Conservation (phyloP, 2,329 filamentous ascomycete species). For the Aspergillus udagawae region DNA sequence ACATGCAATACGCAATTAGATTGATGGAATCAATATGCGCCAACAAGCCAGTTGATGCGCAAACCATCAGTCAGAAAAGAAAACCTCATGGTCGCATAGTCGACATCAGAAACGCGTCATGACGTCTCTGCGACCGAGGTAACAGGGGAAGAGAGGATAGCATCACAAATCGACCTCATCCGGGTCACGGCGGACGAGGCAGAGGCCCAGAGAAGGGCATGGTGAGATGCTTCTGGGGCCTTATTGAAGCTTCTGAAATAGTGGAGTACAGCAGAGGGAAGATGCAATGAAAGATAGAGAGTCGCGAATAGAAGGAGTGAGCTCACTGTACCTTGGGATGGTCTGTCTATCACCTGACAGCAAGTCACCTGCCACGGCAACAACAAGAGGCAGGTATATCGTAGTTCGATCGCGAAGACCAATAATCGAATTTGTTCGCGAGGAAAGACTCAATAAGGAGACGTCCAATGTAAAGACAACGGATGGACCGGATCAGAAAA, state of each 20-base stretch:
- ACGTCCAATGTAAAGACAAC: constrained; percentile 6
- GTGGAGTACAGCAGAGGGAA: constrained; percentile 12
- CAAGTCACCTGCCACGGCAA: constrained; percentile 42
- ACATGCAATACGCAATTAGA: constrained; percentile 7
- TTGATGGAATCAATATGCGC: constrained; percentile 10
- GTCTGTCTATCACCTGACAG: constrained; percentile 42
- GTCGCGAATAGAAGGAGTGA: constrained; percentile 17
- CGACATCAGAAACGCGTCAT: constrained; percentile 26
- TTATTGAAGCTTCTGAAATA: constrained; percentile 9
- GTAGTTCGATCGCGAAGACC: constrained; percentile 22
- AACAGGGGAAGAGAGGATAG: constrained; percentile 17
- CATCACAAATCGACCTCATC: constrained; percentile 9
- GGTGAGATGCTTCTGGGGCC: background rate
- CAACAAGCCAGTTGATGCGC: background rate
- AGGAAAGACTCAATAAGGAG: constrained; percentile 12
- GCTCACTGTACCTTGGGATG: constrained; percentile 34
- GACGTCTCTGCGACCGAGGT: constrained; percentile 22
- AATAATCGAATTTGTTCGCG: constrained; percentile 14
- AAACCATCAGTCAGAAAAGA: background rate
- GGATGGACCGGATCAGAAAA: constrained; percentile 14
- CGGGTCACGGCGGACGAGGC: constrained; percentile 9
- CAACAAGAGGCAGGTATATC: constrained; percentile 31
- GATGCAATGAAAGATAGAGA: constrained; percentile 13
- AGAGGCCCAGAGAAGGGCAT: background rate
- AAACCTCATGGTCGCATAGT: background rate